Base-by-base conservation (phyloP, 495 filamentous ascomycete genomes). In the Xeromyces bisporus region DNA sequence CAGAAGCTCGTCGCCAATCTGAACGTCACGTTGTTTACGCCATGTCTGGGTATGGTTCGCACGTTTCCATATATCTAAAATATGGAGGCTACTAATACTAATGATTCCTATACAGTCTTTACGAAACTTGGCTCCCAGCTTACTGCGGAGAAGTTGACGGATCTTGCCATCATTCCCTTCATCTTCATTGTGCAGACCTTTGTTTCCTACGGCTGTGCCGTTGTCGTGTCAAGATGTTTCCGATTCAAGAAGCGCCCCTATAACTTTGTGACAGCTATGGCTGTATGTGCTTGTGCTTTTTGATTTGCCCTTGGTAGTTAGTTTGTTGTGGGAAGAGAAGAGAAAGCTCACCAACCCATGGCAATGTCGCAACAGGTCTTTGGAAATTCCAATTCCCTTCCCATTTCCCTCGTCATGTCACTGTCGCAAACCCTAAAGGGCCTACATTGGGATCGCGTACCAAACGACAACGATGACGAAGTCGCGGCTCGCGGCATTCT, bases 221-320 rank as follows among this genome's bases (percentile, higher is more conserved):
- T 71, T 6, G 38, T 58, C 3, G 66, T 96, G 17, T 66, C 80
- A 8, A 75, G 67, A 58, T 60, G 71, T 31, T 91, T 79, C 43
- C 62, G 80, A 2, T 83, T 97, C 55, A 69, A 71, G 44, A 87
- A 81, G 47, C 67, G 85, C 34, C 75, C 80, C 25, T 67, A 75
- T 26, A 96, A 96, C 51, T 97, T 94, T 46, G 80, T 97, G 27
- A 76, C 83, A 30, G 89, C 89, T 23, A 97, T 96, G 89, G 83
- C 75, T 29, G 89, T 82, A 64, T 39, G 66, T 56, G 16, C 13
- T 32, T 16, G n/a, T n/a, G n/a, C n/a, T n/a, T n/a, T n/a, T n/a
- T n/a, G n/a, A n/a, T n/a, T n/a, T n/a, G n/a, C n/a, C n/a, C n/a
- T n/a, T n/a, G n/a, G n/a, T n/a, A n/a, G n/a, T n/a, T n/a, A n/a